Evolutionary conservation across 2,329 filamentous ascomycete genomes (phyloP), one percentile per base, ranked within the genome.

Genomic region (Botrytis galanthina): DNA sequence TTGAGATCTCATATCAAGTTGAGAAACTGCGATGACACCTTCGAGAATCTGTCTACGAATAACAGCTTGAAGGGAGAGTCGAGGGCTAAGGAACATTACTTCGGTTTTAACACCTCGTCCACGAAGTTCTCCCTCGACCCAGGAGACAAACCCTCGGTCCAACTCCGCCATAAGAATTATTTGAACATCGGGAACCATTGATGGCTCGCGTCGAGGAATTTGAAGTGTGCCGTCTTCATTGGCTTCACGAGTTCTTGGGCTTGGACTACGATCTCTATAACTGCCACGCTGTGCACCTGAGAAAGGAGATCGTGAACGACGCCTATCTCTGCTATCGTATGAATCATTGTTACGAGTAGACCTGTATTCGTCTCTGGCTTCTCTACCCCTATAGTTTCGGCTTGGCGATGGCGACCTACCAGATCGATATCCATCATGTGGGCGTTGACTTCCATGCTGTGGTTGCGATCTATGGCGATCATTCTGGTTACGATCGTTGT

Each of bases 151-250:
- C 73, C 93, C 91, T 74, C 92, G 87, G 74, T 91, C 89, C 20
- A 97, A 87, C 77, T 94, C 90, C 76, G 95, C 91, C 62, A 95
- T 86, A 8, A 97, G 88, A 42, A 98, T 88, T 44, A 98, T 89
- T 81, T 98, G 94, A 26, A 98, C 92, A 78, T 98, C 94, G 3
- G 95, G 95, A 35, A 98, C 90, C 76, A 96, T 90, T 73, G 87
- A 85, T 7, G 93, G 90, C 73, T 90, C 88, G 73, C 94, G 87
- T 73, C 90, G 88, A 61, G 94, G 93, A 12, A 97, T 88, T 44
- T 92, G 91, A 20, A 94, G 84, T 51, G 89, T 87, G 57, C 87
- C 85, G 75, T 92, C 89, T 48, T 85, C 84, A 71, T 91, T 87
- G 73, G 85, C 82, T 64, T 87, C 83, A 54, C 86, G 83, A 35